phyloP scores from a whole-genome alignment of 2,329 filamentous ascomycete genomes.

The Magnaporthiopsis rhizophila region DNA sequence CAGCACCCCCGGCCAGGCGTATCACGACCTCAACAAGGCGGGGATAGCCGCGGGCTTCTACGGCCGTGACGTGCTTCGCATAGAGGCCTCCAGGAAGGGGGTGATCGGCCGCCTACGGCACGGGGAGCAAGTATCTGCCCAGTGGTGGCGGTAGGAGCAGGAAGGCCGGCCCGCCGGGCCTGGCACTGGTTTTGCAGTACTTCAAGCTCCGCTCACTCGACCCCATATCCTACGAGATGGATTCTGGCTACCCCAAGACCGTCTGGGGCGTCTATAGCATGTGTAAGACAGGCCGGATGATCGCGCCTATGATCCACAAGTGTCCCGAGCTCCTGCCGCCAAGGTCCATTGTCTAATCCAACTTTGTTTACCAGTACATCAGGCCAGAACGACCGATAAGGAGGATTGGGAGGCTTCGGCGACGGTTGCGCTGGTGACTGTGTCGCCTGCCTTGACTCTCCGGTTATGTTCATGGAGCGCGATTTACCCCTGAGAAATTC shows the following conservation, averaged over 20 bases:
- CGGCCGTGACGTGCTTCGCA: conserved; percentile 1
- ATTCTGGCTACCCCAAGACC: conserved; percentile 1
- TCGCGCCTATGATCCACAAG: background rate
- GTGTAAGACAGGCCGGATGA: background rate
- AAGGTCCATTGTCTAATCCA: background rate
- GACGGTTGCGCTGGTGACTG: background rate
- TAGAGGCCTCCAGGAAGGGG: conserved; percentile 2
- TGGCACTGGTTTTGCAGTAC: background rate
- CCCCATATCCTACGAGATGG: conserved; percentile 1
- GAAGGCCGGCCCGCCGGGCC: background rate
- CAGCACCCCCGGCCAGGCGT: conserved; percentile 1
- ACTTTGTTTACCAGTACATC: background rate
- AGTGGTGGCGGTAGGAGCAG: conserved; percentile 15
- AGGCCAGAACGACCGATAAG: conserved; percentile 4
- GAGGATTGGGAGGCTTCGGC: conserved; percentile 4
- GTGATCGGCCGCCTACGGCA: conserved; percentile 14
- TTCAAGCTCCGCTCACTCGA: conserved; percentile 5
- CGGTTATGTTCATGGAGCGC: background rate
- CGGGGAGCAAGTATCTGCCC: conserved; percentile 29
- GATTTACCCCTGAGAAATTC: background rate
- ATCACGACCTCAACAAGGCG: conserved; percentile 7
- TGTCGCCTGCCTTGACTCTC: background rate
- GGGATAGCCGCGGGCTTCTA: conserved; percentile 5
- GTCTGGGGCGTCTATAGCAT: conserved; percentile 4
- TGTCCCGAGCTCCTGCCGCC: conserved; percentile 2